phyloP scores from a whole-genome alignment of 257 asterid species.

The Buddleja alternifolia region DNA sequence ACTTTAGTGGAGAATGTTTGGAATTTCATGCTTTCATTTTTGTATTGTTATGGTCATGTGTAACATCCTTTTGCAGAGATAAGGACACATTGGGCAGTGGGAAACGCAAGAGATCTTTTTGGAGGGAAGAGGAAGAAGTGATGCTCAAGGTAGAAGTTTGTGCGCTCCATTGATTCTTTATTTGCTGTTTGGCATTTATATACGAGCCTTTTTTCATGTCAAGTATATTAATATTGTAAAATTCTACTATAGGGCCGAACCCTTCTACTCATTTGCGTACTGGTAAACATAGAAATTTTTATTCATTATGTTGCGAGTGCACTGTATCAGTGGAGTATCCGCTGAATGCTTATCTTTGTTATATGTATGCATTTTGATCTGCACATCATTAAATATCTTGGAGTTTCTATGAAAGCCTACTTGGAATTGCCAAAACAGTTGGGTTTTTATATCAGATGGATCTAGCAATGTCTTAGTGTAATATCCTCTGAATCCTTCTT shows the following conservation, averaged over 20 bases:
- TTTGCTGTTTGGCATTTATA: conserved; percentile 12
- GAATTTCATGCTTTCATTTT: conserved; percentile 10
- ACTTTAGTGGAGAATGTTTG: conserved; percentile 12
- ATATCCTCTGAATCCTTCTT: no score
- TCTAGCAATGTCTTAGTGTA: no score
- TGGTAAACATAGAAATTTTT: not conserved
- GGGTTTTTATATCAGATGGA: not conserved
- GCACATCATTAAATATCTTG: not conserved
- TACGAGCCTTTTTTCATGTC: conserved; percentile 1
- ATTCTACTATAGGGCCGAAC: not conserved
- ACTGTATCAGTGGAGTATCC: not conserved
- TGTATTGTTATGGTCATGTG: conserved; percentile 14
- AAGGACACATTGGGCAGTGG: conserved; percentile 23
- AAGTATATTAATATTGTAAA: conserved; percentile 5
- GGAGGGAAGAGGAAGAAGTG: conserved; percentile 72
- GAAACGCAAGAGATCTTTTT: conserved; percentile 51
- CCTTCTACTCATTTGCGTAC: not conserved
- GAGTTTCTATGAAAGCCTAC: not conserved
- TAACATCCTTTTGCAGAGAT: conserved; percentile 43
- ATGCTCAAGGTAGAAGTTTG: conserved; percentile 54
- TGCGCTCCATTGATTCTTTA: conserved; percentile 20
- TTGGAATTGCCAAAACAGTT: not conserved
- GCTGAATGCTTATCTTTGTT: not conserved
- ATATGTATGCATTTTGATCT: not conserved
- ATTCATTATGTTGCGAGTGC: conserved; percentile 7